phyloP scores from a whole-genome alignment of 1,284 basidiomycete genomes.

The Sanghuangporus sanghuang region DNA sequence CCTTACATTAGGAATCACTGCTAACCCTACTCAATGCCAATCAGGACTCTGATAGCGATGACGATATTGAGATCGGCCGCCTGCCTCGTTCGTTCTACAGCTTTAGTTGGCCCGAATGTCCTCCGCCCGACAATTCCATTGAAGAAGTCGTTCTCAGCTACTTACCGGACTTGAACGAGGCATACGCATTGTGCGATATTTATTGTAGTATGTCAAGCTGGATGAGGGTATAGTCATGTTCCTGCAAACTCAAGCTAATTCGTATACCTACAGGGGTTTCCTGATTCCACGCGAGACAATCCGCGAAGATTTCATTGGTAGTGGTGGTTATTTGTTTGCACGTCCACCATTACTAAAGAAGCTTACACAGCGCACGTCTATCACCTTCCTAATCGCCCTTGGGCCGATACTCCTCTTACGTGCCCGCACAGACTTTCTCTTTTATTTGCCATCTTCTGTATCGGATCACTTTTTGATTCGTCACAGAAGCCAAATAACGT shows the following conservation, averaged over 20 bases:
- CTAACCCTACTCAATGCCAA: neutral
- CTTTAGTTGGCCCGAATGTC: conserved; percentile 16
- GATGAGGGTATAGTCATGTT: conserved; percentile 33
- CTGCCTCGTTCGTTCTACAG: conserved; percentile 13
- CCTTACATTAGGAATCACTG: neutral
- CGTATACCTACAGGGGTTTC: conserved; percentile 3
- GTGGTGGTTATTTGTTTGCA: neutral
- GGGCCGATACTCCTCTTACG: conserved; percentile 11
- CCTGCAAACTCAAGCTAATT: neutral
- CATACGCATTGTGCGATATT: conserved; percentile 46
- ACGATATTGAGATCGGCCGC: conserved; percentile 7
- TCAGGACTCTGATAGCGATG: conserved; percentile 16
- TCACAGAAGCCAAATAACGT: conserved; percentile 36
- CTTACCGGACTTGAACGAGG: conserved; percentile 48
- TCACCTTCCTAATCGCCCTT: conserved; percentile 14
- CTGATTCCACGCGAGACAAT: conserved; percentile 10
- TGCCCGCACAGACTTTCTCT: conserved; percentile 44
- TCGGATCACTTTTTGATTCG: conserved; percentile 47
- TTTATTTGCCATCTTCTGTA: conserved; percentile 50
- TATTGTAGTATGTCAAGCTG: conserved; percentile 50
- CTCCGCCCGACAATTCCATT: conserved; percentile 28
- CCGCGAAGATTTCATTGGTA: conserved; percentile 15
- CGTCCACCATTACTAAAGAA: conserved; percentile 24
- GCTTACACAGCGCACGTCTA: conserved; percentile 28
- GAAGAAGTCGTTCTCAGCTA: conserved; percentile 35